Conservation (phyloP, 2,329 filamentous ascomycete species). For the Stagonosporopsis cucurbitacearum region DNA sequence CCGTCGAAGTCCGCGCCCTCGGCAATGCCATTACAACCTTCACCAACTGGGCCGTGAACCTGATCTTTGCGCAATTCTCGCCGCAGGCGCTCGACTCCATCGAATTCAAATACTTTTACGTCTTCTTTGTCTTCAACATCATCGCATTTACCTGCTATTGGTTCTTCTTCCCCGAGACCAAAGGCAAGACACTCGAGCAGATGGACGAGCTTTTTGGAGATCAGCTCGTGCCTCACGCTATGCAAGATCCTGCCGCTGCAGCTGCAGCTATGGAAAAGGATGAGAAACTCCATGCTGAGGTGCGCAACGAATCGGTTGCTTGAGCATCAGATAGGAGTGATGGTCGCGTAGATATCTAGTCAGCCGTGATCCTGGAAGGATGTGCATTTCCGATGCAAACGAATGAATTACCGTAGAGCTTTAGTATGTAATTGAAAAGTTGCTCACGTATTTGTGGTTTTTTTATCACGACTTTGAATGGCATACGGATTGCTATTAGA, state of each 20-base stretch:
- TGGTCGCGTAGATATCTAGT: background rate
- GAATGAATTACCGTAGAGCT: background rate
- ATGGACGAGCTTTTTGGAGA: conserved; percentile 44
- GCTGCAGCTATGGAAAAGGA: conserved; percentile 36
- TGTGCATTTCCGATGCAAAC: background rate
- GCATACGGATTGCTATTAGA: background rate
- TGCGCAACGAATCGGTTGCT: conserved; percentile 3
- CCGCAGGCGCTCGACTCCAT: conserved; percentile 48
- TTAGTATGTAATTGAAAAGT: background rate
- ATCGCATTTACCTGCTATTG: conserved; percentile 37
- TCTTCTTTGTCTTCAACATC: conserved; percentile 54
- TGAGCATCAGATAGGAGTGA: background rate
- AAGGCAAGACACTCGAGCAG: conserved; percentile 37
- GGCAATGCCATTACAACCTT: conserved; percentile 55
- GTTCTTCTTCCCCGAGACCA: conserved; percentile 43
- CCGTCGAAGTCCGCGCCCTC: conserved; percentile 51
- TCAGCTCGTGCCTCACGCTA: conserved; percentile 46
- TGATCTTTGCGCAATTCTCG: conserved; percentile 59
- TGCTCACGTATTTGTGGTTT: background rate
- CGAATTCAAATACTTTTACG: conserved; percentile 58
- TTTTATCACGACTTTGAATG: background rate
- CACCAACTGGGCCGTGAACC: conserved; percentile 55
- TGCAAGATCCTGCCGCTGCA: conserved; percentile 43
- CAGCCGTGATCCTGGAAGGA: background rate
- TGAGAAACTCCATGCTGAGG: conserved; percentile 14